phyloP scores from a whole-genome alignment of 768 basidiomycete species.

The Leccinum uliginosum region DNA sequence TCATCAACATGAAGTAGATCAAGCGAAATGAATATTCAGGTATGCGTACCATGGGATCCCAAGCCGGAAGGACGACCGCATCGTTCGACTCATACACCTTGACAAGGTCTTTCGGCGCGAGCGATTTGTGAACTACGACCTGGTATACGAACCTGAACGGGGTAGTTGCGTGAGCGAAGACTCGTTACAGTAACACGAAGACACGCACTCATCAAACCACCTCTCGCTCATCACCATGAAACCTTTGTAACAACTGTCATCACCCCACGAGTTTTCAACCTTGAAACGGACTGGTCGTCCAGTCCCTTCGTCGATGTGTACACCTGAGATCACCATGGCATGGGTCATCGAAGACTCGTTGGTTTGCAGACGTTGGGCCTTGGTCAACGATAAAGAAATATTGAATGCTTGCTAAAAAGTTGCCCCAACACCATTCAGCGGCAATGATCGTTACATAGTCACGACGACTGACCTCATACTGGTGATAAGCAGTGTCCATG shows the following conservation, averaged over 20 bases:
- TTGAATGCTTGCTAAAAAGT: slow-evolving; percentile 68
- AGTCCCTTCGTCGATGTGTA: slow-evolving; percentile 68
- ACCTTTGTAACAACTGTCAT: slow-evolving; percentile 71
- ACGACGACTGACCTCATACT: slow-evolving; percentile 57
- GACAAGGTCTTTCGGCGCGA: slow-evolving; percentile 79
- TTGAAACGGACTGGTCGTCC: slow-evolving; percentile 88
- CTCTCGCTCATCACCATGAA: slow-evolving; percentile 88
- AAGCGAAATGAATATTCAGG: neutral
- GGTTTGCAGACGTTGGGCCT: slow-evolving; percentile 78
- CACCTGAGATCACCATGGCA: slow-evolving; percentile 82
- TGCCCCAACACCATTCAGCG: slow-evolving; percentile 3
- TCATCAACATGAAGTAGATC: neutral
- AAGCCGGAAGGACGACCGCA: slow-evolving; percentile 68
- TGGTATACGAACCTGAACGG: slow-evolving; percentile 79
- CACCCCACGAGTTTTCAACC: slow-evolving; percentile 96
- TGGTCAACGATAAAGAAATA: slow-evolving; percentile 73
- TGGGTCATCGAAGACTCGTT: slow-evolving; percentile 93
- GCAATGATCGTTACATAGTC: neutral
- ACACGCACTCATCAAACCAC: slow-evolving; percentile 86
- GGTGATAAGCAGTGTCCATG: slow-evolving; percentile 82
- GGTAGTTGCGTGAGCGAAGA: slow-evolving; percentile 1
- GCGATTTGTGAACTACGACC: slow-evolving; percentile 77
- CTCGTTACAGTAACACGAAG: neutral
- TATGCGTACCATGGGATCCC: slow-evolving; percentile 53
- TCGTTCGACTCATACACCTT: slow-evolving; percentile 72